Percentiles rank a stretch among this genome's conserved stretches.
These are phyloP conservation scores for Candida pseudoglaebosa DNA, from an alignment of 805 yeast genomes.

Conservation along the genomic window DNA sequence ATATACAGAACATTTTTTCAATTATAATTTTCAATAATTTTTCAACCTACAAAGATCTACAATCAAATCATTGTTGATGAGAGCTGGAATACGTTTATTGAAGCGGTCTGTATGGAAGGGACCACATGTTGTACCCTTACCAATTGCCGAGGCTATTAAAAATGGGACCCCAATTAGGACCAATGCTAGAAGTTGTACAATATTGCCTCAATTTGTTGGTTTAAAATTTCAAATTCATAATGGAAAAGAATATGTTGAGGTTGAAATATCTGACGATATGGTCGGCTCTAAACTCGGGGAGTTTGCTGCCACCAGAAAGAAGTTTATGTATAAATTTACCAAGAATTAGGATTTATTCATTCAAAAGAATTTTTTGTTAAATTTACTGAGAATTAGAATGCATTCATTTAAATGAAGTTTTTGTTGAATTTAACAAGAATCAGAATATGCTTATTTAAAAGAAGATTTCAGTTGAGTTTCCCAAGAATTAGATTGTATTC, in stretches of 20 bases:
- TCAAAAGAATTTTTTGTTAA: no score
- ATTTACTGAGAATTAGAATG: no score
- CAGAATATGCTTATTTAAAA: no score
- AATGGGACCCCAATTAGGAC: slow-evolving; percentile 87
- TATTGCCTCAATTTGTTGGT: slow-evolving; percentile 94
- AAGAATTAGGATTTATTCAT: slow-evolving; percentile 57
- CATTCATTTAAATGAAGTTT: no score
- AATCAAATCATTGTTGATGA: slow-evolving; percentile 21
- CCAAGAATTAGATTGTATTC: background rate
- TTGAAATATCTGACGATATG: slow-evolving; percentile 90
- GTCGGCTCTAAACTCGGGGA: slow-evolving; percentile 95
- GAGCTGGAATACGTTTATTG: slow-evolving; percentile 28
- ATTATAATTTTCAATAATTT: background rate
- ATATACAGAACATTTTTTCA: background rate
- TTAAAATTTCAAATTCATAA: slow-evolving; percentile 92
- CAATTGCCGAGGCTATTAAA: slow-evolving; percentile 79
- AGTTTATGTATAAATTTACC: slow-evolving; percentile 75
- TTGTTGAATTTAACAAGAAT: no score
- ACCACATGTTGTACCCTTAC: slow-evolving; percentile 91
- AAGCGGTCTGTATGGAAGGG: slow-evolving; percentile 52
- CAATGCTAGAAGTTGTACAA: slow-evolving; percentile 93
- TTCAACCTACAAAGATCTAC: background rate
- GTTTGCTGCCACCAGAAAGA: slow-evolving; percentile 90
- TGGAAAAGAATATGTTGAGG: slow-evolving; percentile 88
- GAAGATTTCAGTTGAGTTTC: no score